Evolutionary conservation across 441 rosid species (phyloP).

Genomic region (Biscutella laevigata): DNA sequence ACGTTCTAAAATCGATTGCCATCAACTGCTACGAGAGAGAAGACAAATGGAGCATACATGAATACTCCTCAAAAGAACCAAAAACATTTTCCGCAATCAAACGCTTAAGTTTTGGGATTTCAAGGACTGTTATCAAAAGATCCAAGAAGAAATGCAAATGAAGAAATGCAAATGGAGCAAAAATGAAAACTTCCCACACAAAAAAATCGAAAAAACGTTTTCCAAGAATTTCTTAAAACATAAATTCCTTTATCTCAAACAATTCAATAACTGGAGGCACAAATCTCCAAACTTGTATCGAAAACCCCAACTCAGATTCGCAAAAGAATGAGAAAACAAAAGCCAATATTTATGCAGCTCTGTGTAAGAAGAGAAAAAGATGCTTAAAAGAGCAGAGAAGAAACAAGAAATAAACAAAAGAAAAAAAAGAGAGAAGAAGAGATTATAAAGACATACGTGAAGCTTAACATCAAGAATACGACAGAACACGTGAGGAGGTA

Average conservation of each 20-base stretch:
- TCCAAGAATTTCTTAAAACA: too few species aligned
- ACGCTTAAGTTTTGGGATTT: too few species aligned
- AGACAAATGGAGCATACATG: too few species aligned
- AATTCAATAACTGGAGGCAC: slow-evolving; percentile 13
- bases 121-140: background rate
- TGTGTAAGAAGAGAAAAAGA: too few species aligned
- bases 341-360: background rate
- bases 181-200: background rate
- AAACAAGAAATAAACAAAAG: background rate
- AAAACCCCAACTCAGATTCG: slow-evolving; percentile 17
- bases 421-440: background rate
- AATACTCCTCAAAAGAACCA: too few species aligned
- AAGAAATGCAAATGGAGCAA: slow-evolving; percentile 3
- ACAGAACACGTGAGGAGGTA: slow-evolving; percentile 74
- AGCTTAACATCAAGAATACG: slow-evolving; percentile 93
- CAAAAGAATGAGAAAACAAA: background rate
- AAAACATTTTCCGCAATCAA: too few species aligned
- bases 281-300: slow-evolving; percentile 15
- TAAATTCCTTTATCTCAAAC: slow-evolving; percentile 13
- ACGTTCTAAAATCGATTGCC: slow-evolving; percentile 3
- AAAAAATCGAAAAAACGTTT: too few species aligned
- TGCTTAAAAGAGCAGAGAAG: background rate
- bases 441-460: slow-evolving; percentile 44
- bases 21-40: background rate
- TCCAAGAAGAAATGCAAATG: too few species aligned